Evolutionary conservation across 441 rosid genomes (phyloP), one percentile per base, ranked within the genome.

Genomic region (Adansonia grandidieri): DNA sequence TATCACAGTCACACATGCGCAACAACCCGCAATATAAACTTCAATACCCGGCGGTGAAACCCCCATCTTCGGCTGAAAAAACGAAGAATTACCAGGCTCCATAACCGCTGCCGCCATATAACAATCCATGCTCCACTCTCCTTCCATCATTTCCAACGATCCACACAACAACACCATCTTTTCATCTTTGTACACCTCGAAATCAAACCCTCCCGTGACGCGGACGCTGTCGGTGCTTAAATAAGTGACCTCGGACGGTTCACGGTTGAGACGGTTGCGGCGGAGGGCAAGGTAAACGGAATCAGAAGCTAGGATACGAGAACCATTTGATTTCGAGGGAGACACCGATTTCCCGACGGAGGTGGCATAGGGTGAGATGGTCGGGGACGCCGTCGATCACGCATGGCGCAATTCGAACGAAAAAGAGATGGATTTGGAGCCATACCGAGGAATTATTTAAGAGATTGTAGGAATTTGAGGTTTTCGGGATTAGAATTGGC

Each of bases 21-120:
- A 92, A 45, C 97, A 86, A 0, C 98, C 97, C 4, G 98, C 97
- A 0, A 96, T 88, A 71, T 96, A 96, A 77, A 96, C 93, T 92
- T 96, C 98, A 3, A 93, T 83, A 0, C 87, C 88, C 0, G 95
- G 96, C 9, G 98, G 79, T 10, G 92, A 85, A 6, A 84, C 85
- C 65, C 92, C 96, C 11, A 86, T 68, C 81, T 85, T 88, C 9
- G 91, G 93, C 82, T 84, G 87, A 58, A 91, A 88, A 74, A 90
- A 90, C 37, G 86, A 84, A 20, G 90, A 88, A 6, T 66, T 76
- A 40, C 78, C 71, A 15, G 80, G 62, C 37, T 20, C 75, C 69
- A 70, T 75, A 15, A 85, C 87, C n/a, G 86, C 82, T 5, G 89
- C 83, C 2, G 92, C 89, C 72, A 87, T 72, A 73, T 90, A 89